Percentiles rank a stretch among this genome's conserved stretches.
Conservation (phyloP, 495 filamentous ascomycete genomes). For the Astrothelium macrocarpum region DNA sequence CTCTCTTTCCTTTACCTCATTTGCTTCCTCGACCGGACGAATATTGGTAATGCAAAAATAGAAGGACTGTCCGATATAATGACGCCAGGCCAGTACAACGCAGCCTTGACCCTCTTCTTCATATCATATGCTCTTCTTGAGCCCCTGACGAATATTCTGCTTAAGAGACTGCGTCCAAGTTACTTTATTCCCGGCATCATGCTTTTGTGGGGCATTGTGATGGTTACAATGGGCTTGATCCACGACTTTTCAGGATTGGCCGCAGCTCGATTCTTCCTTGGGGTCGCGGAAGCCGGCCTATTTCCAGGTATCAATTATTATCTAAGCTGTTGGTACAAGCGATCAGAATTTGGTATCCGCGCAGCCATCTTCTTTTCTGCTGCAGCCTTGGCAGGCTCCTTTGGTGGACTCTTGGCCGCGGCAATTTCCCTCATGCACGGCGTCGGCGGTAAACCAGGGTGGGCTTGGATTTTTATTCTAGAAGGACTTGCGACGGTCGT, state of each 20-base stretch:
- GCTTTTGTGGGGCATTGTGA: slow-evolving; percentile 60
- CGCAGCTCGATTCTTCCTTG: slow-evolving; percentile 78
- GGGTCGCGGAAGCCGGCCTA: slow-evolving; percentile 72
- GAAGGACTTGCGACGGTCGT: slow-evolving; percentile 70
- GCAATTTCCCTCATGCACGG: slow-evolving; percentile 70
- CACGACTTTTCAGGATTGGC: slow-evolving; percentile 69
- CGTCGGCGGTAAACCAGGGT: slow-evolving; percentile 54
- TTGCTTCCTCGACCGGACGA: slow-evolving; percentile 67
- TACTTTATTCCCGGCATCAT: slow-evolving; percentile 46
- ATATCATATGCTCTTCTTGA: slow-evolving; percentile 83
- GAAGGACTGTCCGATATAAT: slow-evolving; percentile 42
- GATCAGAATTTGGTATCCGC: slow-evolving; percentile 66
- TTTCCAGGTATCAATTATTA: slow-evolving; percentile 87
- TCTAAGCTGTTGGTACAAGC: slow-evolving; percentile 78
- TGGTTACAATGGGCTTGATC: slow-evolving; percentile 77
- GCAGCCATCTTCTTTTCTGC: slow-evolving; percentile 88
- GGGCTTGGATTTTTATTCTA: slow-evolving; percentile 76
- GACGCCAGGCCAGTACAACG: slow-evolving; percentile 64
- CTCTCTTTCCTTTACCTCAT: slow-evolving; percentile 77
- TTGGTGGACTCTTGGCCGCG: slow-evolving; percentile 73
- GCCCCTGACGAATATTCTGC: slow-evolving; percentile 76
- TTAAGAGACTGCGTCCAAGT: slow-evolving; percentile 50
- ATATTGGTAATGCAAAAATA: slow-evolving; percentile 73
- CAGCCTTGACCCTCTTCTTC: slow-evolving; percentile 79
- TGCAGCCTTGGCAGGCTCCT: slow-evolving; percentile 74